Base-by-base conservation (phyloP, 306 rosid genomes). In the Vicia sativa region DNA sequence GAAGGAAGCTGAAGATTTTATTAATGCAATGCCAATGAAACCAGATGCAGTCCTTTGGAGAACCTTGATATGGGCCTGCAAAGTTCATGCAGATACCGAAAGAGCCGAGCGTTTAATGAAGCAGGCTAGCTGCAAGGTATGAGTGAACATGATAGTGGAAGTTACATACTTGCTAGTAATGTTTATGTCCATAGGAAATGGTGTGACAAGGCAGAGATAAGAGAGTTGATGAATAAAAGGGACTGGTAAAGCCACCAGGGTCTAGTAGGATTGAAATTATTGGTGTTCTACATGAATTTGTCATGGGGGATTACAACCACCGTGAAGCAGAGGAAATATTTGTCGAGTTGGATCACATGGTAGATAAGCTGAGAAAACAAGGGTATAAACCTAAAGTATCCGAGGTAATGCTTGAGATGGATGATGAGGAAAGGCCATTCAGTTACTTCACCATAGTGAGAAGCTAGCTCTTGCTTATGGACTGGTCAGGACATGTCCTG, bases 371-470 rank as follows among this genome's bases (percentile, higher is more conserved):
- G 15, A 77, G 56, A 59, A 74, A 77, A 71, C 71, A 74, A 77
- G 81, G 79, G 56, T 77, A 82, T 49, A 26, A 58, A 65, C 87
- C 90, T 3, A 80, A 68, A 64, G 68, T 85, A 57, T 77, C 83
- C 6, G 83, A 77, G 68, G 85, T 79, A 23, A 71, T 82, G 74
- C 87, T 82, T 16, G 85, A 82, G 65, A 76, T 85, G 11, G 76
- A 74, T 43, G 81, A 82, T 65, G 72, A 72, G 78, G 82, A 78
- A 82, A 85, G 43, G 72, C 78, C 7, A 68, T 26, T 58, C 85
- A 82, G 58, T 72, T 85, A 78, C 78, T 79, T 69, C 87, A 85
- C 62, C 85, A 85, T 61, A 81, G 89, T 46, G 91, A 88, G 79
- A 88, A 85, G 75, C 78, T 86, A 6, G 91, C 91, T 55, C 71